Base-by-base conservation (phyloP, 2,329 filamentous ascomycete genomes). In the Neopestalotiopsis sp. region DNA sequence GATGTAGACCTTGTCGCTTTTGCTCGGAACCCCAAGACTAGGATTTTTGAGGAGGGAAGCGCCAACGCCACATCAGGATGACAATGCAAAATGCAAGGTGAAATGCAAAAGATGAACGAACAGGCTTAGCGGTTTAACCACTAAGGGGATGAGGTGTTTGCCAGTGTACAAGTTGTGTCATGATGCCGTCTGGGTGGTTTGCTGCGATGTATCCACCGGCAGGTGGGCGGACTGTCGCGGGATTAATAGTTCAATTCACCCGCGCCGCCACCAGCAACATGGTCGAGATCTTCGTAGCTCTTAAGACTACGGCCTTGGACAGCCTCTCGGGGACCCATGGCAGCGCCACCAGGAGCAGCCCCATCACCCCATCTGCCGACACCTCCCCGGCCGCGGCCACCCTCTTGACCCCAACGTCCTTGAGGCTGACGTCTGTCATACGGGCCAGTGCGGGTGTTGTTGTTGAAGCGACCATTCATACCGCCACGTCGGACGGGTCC, bases 251-350 rank as follows among this genome's bases (percentile, higher is more conserved):
- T 97, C 76, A 98, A 84, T 82, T 98, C 95, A 34, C 93, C 92
- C 56, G 91, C 90, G 56, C 91, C 93, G 45, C 88, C 86, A 14
- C 91, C 89, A 49, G 90, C 90, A 69, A 92, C 91, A 60, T 97
- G 95, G 82, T 99, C 96, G 30, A 99, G 85, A 78, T 99, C 96
- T 80, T 99, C 97, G 78, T 99, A 99, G 80, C 94, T 98, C 87
- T 97, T 97, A 72, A 99, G 83, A 70, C 93, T 97, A 68, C 96
- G 90, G 4, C 96, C 96, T 74, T 97, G 94, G 0, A 97, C 94
- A 12, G 96, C 95, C 81, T 98, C 95, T 24, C 93, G 89, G 24
- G 96, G 95, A 0, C 94, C 95, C 70, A 95, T 91, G 2, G 92
- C 90, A 42, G 92, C 90, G 30, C 89, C 92, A 52, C 92, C 92